These are phyloP conservation scores for Cryphonectria carpinicola DNA, from an alignment of 2,329 filamentous ascomycete species.

Conservation along the genomic window DNA sequence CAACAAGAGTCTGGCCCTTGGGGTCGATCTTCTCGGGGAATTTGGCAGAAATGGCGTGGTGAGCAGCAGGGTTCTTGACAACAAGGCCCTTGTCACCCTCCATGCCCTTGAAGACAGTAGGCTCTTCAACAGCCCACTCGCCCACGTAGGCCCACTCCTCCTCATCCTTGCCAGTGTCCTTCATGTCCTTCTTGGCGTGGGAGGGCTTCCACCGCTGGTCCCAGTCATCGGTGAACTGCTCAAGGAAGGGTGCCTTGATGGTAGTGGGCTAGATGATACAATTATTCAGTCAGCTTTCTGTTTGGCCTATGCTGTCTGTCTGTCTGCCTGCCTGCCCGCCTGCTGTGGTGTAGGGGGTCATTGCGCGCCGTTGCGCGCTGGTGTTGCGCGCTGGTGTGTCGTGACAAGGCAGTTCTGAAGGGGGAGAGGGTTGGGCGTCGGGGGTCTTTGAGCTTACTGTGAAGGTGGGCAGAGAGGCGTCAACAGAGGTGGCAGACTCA, in stretches of 20 bases:
- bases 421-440: neutral
- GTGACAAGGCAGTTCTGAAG: neutral
- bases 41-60: conserved; percentile 99
- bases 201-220: conserved; percentile 91
- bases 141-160: conserved; percentile 98
- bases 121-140: conserved; percentile 97
- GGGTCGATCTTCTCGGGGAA: conserved; percentile 96
- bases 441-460: conserved; percentile 70
- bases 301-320: neutral
- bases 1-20: conserved; percentile 95
- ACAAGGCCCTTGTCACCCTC: conserved; percentile 96
- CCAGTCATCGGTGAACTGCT: conserved; percentile 99
- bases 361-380: neutral
- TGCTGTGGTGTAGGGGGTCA: neutral
- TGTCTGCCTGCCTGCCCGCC: neutral
- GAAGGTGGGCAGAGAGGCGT: conserved; percentile 76
- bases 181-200: conserved; percentile 89
- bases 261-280: conserved; percentile 69
- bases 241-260: conserved; percentile 91
- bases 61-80: conserved; percentile 95
- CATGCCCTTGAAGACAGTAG: conserved; percentile 85
- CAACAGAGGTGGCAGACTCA: conserved; percentile 55
- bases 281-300: conserved; percentile 7
- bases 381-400: neutral
- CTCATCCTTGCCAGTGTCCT: conserved; percentile 74